A percentile compares a stretch with the other conserved stretches of the same genome.
Conservation (phyloP, 305 asterid genomes). For the Coffea humblotiana region DNA sequence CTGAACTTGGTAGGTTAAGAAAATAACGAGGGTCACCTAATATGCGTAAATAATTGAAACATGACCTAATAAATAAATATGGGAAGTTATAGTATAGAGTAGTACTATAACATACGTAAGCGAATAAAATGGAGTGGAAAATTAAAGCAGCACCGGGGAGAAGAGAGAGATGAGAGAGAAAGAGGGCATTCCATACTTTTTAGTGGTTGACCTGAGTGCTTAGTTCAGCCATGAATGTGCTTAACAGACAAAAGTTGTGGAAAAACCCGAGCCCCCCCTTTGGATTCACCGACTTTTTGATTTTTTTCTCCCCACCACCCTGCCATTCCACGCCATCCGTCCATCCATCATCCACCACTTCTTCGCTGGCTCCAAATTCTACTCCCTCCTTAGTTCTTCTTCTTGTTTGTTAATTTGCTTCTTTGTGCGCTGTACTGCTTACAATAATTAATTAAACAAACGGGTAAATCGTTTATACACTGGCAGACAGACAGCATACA, state of each 20-base stretch:
- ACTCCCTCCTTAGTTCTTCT: background rate
- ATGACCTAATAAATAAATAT: background rate
- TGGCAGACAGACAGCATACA: too few relatives aligned
- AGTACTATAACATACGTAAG: background rate
- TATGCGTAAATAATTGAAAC: background rate
- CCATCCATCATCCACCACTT: conserved; percentile 8
- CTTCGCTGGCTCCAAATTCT: background rate
- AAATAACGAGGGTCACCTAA: background rate
- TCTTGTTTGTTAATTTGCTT: conserved; percentile 5
- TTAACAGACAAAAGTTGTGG: conserved; percentile 20
- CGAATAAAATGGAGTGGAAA: background rate
- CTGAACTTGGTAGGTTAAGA: too few relatives aligned
- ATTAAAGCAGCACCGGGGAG: conserved; percentile 16
- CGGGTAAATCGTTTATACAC: too few relatives aligned
- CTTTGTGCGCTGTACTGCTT: too few relatives aligned
- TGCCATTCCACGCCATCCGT: background rate
- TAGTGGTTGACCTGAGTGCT: conserved; percentile 44
- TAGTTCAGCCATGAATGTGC: conserved; percentile 33
- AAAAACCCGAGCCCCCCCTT: conserved; percentile 5
- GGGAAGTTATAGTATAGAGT: background rate
- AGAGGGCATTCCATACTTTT: conserved; percentile 7
- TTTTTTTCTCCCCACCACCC: conserved; percentile 9
- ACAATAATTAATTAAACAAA: too few relatives aligned
- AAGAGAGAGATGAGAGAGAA: conserved; percentile 3
- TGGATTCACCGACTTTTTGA: conserved; percentile 27